phyloP scores from a whole-genome alignment of 371 early-diverging fungal genomes.

The Rhizomucor miehei region DNA sequence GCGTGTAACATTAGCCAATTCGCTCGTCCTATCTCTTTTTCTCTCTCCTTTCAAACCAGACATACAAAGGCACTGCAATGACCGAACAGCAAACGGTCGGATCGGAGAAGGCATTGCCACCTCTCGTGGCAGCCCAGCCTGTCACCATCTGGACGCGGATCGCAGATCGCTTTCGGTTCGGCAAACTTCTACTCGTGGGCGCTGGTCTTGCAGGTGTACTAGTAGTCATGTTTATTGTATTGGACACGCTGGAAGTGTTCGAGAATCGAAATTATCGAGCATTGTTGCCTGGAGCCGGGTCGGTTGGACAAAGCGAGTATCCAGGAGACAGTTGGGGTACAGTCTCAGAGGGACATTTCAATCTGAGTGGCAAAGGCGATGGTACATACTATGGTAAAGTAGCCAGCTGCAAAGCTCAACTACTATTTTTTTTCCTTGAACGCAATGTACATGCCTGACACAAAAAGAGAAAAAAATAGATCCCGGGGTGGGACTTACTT shows the following conservation, averaged over 20 bases:
- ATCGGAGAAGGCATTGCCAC: no score
- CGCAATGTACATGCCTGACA: no score
- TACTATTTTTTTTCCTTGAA: not conserved
- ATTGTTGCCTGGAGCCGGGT: conserved; percentile 17
- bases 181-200: conserved; percentile 23
- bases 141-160: conserved; percentile 39
- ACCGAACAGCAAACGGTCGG: no score
- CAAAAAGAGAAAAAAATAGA: conserved; percentile 14
- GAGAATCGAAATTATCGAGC: conserved; percentile 28
- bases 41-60: no score
- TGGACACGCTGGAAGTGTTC: conserved; percentile 35
- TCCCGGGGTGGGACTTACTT: conserved; percentile 40
- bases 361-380: conserved; percentile 40
- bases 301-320: conserved; percentile 34
- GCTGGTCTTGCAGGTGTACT: conserved; percentile 22
- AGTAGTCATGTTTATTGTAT: conserved; percentile 30
- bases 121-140: no score
- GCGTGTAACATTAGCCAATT: no score
- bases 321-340: conserved; percentile 40
- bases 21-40: no score
- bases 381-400: conserved; percentile 47
- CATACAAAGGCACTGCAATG: no score
- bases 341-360: conserved; percentile 23
- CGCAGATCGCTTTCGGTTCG: conserved; percentile 25
- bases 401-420: no score